phyloP scores from a whole-genome alignment of 1,284 basidiomycete genomes.

The Moniliophthora roreri region DNA sequence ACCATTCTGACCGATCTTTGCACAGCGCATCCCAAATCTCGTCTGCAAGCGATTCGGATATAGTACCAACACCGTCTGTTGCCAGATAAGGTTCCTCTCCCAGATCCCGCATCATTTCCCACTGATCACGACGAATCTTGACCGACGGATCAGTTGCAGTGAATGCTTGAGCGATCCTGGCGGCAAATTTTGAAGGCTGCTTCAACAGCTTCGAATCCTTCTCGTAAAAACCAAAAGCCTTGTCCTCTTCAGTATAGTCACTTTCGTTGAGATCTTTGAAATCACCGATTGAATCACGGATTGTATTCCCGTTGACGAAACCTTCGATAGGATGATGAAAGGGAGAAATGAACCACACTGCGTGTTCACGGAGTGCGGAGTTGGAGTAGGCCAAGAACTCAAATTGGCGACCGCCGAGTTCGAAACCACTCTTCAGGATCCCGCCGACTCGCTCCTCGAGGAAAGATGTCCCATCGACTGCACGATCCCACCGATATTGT shows the following conservation, averaged over 20 bases:
- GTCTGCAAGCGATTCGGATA: constrained; percentile 57
- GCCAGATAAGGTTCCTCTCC: constrained; percentile 45
- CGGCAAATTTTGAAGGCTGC: constrained; percentile 76
- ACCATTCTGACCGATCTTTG: constrained; percentile 35
- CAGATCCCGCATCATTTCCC: constrained; percentile 61
- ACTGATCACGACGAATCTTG: constrained; percentile 50
- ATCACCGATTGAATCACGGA: constrained; percentile 63
- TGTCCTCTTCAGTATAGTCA: constrained; percentile 60
- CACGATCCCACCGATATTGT: constrained; percentile 64
- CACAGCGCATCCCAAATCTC: constrained; percentile 59
- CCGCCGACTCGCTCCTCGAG: constrained; percentile 61
- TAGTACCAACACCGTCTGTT: constrained; percentile 79
- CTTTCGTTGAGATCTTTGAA: constrained; percentile 42
- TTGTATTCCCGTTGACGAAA: constrained; percentile 48
- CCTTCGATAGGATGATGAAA: constrained; percentile 49
- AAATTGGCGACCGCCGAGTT: constrained; percentile 66
- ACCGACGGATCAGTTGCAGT: constrained; percentile 77
- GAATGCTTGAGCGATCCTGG: constrained; percentile 80
- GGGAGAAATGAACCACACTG: constrained; percentile 75
- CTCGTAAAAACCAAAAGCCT: constrained; percentile 31
- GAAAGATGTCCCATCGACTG: constrained; percentile 58
- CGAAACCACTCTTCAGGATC: constrained; percentile 64
- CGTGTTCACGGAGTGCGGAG: constrained; percentile 68
- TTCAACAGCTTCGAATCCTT: constrained; percentile 38
- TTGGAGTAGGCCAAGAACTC: constrained; percentile 76